A percentile compares a stretch with the other conserved stretches of the same genome.
Evolutionary conservation across 2,329 filamentous ascomycete species (phyloP).

Genomic region (Scolecobasidium constrictum): DNA sequence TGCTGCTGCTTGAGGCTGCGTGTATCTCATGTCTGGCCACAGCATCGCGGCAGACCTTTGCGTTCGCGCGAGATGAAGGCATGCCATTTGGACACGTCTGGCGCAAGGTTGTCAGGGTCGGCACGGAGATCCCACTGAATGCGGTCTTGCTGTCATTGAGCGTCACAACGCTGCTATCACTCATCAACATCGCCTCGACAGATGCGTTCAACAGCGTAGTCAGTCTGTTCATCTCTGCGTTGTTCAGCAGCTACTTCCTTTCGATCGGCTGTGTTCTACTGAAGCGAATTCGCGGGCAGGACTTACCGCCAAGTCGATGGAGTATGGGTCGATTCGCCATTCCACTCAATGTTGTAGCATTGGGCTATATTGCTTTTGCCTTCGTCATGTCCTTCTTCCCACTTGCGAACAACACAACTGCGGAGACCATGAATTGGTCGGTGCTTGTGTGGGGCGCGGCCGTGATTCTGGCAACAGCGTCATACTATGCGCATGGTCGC

Average conservation of each 20-base stretch:
- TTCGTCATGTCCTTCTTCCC: slow-evolving; percentile 10
- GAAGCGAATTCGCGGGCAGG: slow-evolving; percentile 25
- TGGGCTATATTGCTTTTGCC: slow-evolving; percentile 20
- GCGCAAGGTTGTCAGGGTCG: slow-evolving; percentile 19
- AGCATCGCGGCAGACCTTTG: slow-evolving; percentile 23
- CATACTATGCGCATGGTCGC: slow-evolving; percentile 31
- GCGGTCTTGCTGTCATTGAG: slow-evolving; percentile 21
- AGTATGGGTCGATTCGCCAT: slow-evolving; percentile 28
- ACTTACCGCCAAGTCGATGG: slow-evolving; percentile 27
- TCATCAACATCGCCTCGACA: slow-evolving; percentile 25
- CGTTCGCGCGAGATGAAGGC: slow-evolving; percentile 24
- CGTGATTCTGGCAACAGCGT: slow-evolving; percentile 26
- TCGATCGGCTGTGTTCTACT: slow-evolving; percentile 31
- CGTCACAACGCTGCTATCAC: slow-evolving; percentile 19
- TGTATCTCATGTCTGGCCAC: slow-evolving; percentile 19
- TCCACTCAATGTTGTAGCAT: slow-evolving; percentile 24
- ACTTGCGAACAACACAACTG: slow-evolving; percentile 13
- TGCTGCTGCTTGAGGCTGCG: slow-evolving; percentile 19
- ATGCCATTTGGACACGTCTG: slow-evolving; percentile 18
- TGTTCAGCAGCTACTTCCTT: slow-evolving; percentile 31
- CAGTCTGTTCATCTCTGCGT: slow-evolving; percentile 25
- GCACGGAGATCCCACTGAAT: slow-evolving; percentile 22
- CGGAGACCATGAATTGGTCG: slow-evolving; percentile 37
- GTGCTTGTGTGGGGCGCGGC: slow-evolving; percentile 33
- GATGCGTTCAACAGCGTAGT: slow-evolving; percentile 24